A percentile compares a stretch with the other conserved stretches of the same genome.
Evolutionary conservation across 2,329 filamentous ascomycete species (phyloP).

Genomic region (Beauveria sp.): DNA sequence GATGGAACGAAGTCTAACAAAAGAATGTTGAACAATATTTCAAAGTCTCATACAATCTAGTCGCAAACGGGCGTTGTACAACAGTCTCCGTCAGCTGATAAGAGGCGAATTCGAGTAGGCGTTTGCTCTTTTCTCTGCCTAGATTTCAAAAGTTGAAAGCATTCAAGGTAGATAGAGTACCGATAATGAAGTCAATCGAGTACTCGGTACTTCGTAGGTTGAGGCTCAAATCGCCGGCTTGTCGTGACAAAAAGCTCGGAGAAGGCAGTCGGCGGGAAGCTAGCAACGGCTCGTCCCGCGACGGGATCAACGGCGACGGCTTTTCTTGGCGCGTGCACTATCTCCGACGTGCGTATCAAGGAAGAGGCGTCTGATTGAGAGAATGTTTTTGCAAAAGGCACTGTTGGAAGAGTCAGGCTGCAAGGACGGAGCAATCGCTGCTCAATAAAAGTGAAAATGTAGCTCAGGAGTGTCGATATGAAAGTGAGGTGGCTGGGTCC

Average conservation of each 20-base stretch:
- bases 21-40: neutral
- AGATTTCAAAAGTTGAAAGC: neutral
- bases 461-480: neutral
- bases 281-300: constrained; percentile 9
- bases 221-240: neutral
- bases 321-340: neutral
- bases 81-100: neutral
- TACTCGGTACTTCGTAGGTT: neutral
- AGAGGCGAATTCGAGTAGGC: neutral
- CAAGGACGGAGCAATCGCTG: neutral
- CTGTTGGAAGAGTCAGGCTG: neutral
- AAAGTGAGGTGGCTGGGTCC: constrained; percentile 12
- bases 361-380: neutral
- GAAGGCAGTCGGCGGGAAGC: neutral
- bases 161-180: neutral
- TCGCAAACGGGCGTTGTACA: neutral
- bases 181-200: too few species aligned
- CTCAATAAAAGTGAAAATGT: neutral
- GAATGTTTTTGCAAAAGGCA: neutral
- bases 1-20: neutral
- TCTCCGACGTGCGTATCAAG: neutral
- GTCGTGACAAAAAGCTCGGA: neutral
- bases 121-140: neutral
- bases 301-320: neutral
- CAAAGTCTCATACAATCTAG: neutral